A percentile compares a stretch with the other conserved stretches of the same genome.
Evolutionary conservation across 768 basidiomycete genomes (phyloP).

Genomic region (Phylloporus rhodoxanthus): DNA sequence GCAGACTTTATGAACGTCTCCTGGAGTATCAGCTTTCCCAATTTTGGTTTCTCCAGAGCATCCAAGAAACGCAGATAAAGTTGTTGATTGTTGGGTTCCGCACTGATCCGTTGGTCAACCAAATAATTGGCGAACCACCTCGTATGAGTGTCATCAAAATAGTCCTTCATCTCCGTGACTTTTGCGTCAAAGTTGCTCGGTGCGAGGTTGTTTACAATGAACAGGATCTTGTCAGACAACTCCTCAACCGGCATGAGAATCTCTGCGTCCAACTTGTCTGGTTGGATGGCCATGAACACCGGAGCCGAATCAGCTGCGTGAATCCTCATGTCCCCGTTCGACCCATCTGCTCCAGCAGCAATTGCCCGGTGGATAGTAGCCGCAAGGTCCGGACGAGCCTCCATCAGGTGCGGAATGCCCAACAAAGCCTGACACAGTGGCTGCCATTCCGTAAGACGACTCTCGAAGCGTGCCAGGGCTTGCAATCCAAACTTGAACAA

Average conservation of each 20-base stretch:
- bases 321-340: constrained; percentile 36
- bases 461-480: constrained; percentile 84
- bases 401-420: constrained; percentile 79
- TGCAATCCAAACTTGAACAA: constrained; percentile 94
- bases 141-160: constrained; percentile 78
- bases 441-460: constrained; percentile 84
- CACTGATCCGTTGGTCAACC: constrained; percentile 91
- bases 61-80: constrained; percentile 94
- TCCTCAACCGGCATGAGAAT: constrained; percentile 75
- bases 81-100: constrained; percentile 94
- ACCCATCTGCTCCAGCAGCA: constrained; percentile 42
- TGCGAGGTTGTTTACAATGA: constrained; percentile 97
- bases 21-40: constrained; percentile 80
- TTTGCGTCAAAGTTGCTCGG: constrained; percentile 90
- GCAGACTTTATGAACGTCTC: constrained; percentile 91
- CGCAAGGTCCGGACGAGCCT: constrained; percentile 77
- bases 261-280: constrained; percentile 59
- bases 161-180: constrained; percentile 74
- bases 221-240: constrained; percentile 86
- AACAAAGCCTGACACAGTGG: constrained; percentile 86
- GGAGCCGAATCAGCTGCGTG: constrained; percentile 41
- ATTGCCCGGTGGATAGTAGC: constrained; percentile 67
- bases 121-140: constrained; percentile 98
- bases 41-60: constrained; percentile 57
- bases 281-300: constrained; percentile 73